Evolutionary conservation across 495 filamentous ascomycete genomes (phyloP).

Genomic region (Xylona heveae): DNA sequence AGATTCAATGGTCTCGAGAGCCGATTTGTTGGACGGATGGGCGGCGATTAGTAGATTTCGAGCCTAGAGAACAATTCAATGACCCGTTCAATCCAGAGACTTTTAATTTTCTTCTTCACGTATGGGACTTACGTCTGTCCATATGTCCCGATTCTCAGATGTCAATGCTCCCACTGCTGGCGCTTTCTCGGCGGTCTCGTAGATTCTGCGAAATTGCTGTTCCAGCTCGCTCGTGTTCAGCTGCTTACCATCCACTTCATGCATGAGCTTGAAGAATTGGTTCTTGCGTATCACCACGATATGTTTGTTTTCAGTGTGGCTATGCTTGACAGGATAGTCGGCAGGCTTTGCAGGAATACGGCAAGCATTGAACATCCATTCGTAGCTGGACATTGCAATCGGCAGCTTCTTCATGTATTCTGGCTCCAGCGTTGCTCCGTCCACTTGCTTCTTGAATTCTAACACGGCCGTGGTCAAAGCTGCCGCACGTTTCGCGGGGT

Average conservation of each 20-base stretch:
- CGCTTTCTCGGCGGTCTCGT: conserved; percentile 43
- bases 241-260: conserved; percentile 56
- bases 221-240: conserved; percentile 79
- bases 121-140: conserved; percentile 40
- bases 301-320: conserved; percentile 53
- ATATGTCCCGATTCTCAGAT: conserved; percentile 77
- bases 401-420: conserved; percentile 95
- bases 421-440: conserved; percentile 64
- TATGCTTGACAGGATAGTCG: conserved; percentile 71
- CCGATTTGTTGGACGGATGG: conserved; percentile 49
- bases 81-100: not conserved
- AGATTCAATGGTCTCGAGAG: conserved; percentile 68
- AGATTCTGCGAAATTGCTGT: conserved; percentile 67
- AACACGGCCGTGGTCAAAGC: conserved; percentile 68
- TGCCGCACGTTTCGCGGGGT: conserved; percentile 83
- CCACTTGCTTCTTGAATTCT: conserved; percentile 88
- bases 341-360: conserved; percentile 65
- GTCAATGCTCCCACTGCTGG: conserved; percentile 74
- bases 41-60: conserved; percentile 56
- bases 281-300: conserved; percentile 85
- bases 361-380: conserved; percentile 97
- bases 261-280: conserved; percentile 75
- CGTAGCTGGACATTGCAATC: conserved; percentile 90
- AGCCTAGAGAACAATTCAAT: conserved; percentile 12
- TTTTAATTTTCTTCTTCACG: not conserved